Evolutionary conservation across 2,329 filamentous ascomycete species (phyloP).

Genomic region (Rugonectria rugulosa): DNA sequence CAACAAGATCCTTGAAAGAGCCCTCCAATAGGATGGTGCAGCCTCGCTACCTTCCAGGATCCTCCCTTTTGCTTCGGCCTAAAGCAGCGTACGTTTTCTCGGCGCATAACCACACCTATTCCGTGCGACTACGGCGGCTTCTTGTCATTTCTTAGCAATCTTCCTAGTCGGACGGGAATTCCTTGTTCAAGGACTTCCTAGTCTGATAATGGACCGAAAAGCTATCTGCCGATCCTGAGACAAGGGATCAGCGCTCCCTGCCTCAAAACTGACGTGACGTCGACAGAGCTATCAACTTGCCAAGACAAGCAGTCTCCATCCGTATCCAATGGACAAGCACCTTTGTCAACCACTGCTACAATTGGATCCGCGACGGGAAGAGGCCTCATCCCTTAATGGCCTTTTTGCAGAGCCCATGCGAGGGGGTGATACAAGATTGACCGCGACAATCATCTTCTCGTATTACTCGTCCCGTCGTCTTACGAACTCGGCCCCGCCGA

Average conservation of each 20-base stretch:
- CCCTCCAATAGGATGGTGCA: constrained; percentile 8
- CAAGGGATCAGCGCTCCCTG: constrained; percentile 20
- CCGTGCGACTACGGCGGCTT: constrained; percentile 24
- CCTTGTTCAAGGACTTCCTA: constrained; percentile 9
- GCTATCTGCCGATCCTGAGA: constrained; percentile 25
- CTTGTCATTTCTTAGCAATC: constrained; percentile 17
- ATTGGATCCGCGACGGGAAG: constrained; percentile 3
- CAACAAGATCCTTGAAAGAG: neutral
- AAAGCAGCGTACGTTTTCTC: constrained; percentile 12
- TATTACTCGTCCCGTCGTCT: neutral
- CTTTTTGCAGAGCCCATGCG: constrained; percentile 6
- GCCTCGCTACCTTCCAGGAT: constrained; percentile 8
- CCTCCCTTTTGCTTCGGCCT: constrained; percentile 9
- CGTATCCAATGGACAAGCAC: constrained; percentile 10
- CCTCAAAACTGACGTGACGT: constrained; percentile 17
- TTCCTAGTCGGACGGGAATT: constrained; percentile 1
- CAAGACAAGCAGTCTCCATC: constrained; percentile 3
- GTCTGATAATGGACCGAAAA: constrained; percentile 9
- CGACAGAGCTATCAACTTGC: constrained; percentile 17
- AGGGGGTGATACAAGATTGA: constrained; percentile 1
- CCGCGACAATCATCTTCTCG: constrained; percentile 1
- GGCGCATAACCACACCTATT: constrained; percentile 16
- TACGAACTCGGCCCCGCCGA: neutral
- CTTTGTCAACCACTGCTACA: constrained; percentile 13
- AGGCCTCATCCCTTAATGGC: constrained; percentile 6